phyloP scores from a whole-genome alignment of 352 stramenopile genomes.

The Phytopythium montanum region DNA sequence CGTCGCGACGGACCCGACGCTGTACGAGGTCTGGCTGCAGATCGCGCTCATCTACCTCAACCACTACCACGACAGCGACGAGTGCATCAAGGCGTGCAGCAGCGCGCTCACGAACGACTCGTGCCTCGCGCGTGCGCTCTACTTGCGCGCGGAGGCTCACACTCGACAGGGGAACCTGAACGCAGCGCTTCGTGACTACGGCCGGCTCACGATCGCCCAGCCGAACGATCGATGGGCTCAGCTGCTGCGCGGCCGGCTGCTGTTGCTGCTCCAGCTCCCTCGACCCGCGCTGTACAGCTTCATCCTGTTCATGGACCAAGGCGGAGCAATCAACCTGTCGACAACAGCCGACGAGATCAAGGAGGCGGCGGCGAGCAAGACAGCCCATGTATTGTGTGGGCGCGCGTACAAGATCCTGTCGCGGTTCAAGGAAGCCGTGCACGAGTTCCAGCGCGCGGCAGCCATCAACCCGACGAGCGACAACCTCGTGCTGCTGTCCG shows the following conservation, averaged over 20 bases:
- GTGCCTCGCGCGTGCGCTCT: conserved; percentile 52
- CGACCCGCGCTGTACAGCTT: conserved; percentile 71
- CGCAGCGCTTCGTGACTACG: conserved; percentile 60
- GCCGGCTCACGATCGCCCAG: conserved; percentile 49
- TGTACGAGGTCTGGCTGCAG: conserved; percentile 77
- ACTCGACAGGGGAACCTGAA: conserved; percentile 54
- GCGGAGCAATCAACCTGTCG: conserved; percentile 1
- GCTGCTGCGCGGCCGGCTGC: conserved; percentile 48
- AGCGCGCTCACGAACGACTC: conserved; percentile 64
- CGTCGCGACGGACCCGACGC: conserved; percentile 62
- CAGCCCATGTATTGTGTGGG: conserved; percentile 47
- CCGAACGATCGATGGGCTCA: conserved; percentile 61
- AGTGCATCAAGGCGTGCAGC: conserved; percentile 58
- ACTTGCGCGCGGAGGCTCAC: conserved; percentile 61
- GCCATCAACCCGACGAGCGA: conserved; percentile 56
- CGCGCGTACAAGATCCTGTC: conserved; percentile 67
- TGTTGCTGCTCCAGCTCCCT: conserved; percentile 52
- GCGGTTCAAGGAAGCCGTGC: conserved; percentile 58
- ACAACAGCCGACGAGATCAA: neutral
- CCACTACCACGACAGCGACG: conserved; percentile 73
- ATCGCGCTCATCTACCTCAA: conserved; percentile 80
- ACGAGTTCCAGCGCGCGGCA: conserved; percentile 60
- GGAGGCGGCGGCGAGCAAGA: conserved; percentile 18
- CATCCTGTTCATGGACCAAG: conserved; percentile 65
- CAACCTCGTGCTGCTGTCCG: conserved; percentile 75